phyloP scores from a whole-genome alignment of 768 basidiomycete genomes.

The Boletus pseudo-olivaceus region DNA sequence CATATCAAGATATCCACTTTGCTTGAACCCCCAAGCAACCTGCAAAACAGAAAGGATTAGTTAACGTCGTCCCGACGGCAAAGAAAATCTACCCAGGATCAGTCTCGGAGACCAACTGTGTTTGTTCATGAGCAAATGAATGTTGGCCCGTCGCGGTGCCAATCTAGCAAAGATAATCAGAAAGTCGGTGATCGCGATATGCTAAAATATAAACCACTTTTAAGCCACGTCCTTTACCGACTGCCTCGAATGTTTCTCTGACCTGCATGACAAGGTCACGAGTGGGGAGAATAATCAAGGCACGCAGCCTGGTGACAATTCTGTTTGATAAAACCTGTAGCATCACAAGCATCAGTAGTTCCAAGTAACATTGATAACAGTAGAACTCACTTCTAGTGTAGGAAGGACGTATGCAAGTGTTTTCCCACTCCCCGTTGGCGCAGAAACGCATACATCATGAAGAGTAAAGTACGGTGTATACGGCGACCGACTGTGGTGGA shows the following conservation, averaged over 20 bases:
- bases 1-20: constrained; percentile 93
- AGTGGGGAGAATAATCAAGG: constrained; percentile 88
- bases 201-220: constrained; percentile 47
- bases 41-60: constrained; percentile 24
- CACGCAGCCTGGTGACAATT: constrained; percentile 79
- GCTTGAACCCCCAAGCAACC: constrained; percentile 81
- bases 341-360: background rate
- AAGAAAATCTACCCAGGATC: constrained; percentile 42
- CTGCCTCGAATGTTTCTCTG: constrained; percentile 82
- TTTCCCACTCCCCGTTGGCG: constrained; percentile 97
- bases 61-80: background rate
- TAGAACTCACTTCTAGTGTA: constrained; percentile 68
- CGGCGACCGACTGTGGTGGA: constrained; percentile 47
- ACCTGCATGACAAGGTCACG: constrained; percentile 92
- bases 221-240: constrained; percentile 81
- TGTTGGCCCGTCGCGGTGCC: constrained; percentile 92
- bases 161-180: constrained; percentile 37
- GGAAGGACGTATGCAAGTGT: constrained; percentile 95
- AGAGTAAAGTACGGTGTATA: constrained; percentile 66
- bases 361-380: background rate
- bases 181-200: background rate
- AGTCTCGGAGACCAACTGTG: constrained; percentile 66
- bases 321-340: constrained; percentile 65
- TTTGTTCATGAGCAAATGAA: constrained; percentile 89
- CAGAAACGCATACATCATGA: constrained; percentile 88